Conservation (phyloP, 2,329 filamentous ascomycete species). For the Elsinoe perseae region DNA sequence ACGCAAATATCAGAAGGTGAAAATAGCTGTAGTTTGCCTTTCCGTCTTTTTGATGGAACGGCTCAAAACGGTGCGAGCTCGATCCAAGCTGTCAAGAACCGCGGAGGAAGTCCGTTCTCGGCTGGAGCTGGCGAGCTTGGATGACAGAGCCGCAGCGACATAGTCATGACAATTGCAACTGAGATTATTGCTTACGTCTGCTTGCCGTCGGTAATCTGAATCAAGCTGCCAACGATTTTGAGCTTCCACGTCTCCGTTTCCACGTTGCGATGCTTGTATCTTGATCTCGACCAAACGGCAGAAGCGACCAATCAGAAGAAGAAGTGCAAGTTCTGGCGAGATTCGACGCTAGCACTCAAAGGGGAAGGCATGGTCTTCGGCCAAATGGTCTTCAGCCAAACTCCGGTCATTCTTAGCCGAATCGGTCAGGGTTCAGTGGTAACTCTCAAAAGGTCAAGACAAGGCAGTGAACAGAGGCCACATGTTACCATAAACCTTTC, state of each 20-base stretch:
- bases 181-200: not conserved
- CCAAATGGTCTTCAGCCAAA: not conserved
- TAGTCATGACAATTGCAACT: not conserved
- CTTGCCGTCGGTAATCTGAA: not conserved
- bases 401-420: not conserved
- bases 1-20: not conserved
- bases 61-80: constrained; percentile 1
- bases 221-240: not conserved
- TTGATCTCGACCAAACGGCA: not conserved
- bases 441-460: not conserved
- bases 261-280: not conserved
- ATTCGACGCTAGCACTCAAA: constrained; percentile 4
- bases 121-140: not conserved
- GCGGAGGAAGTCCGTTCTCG: not conserved
- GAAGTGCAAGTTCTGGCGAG: not conserved
- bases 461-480: not conserved
- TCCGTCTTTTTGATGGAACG: not conserved
- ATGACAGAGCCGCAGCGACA: not conserved
- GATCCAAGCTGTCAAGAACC: not conserved
- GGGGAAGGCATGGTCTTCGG: not conserved
- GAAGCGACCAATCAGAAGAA: not conserved
- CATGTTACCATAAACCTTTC: not conserved
- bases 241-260: not conserved
- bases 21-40: not conserved
- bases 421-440: constrained; percentile 2